These are phyloP conservation scores for Rhizophora apiculata DNA, from an alignment of 345 rosid species.

Conservation along the genomic window DNA sequence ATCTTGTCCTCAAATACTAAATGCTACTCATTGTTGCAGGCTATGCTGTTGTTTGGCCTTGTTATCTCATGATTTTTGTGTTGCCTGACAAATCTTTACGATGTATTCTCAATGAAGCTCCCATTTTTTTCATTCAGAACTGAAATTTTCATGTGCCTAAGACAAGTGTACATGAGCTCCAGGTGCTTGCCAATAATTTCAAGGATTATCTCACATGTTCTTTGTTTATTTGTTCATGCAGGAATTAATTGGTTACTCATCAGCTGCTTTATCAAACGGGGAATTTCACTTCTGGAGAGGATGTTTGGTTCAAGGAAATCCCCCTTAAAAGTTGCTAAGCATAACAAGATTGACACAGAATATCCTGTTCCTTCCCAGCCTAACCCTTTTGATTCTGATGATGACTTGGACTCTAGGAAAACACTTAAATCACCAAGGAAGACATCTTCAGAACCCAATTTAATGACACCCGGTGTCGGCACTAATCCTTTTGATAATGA, in stretches of 20 bases:
- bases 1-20: not conserved
- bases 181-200: not conserved
- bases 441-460: conserved; percentile 57
- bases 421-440: conserved; percentile 49
- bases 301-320: conserved; percentile 76
- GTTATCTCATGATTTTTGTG: not conserved
- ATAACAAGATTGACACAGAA: conserved; percentile 47
- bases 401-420: conserved; percentile 48
- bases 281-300: conserved; percentile 18
- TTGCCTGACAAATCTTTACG: not conserved
- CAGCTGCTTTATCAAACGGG: conserved; percentile 15
- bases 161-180: conserved; percentile 3
- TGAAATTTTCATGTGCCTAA: conserved; percentile 1
- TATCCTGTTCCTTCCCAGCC: conserved; percentile 36
- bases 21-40: too few species aligned
- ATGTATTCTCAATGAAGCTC: not conserved
- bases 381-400: conserved; percentile 86
- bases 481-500: conserved; percentile 58
- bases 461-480: conserved; percentile 29
- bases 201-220: conserved; percentile 14
- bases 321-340: conserved; percentile 52
- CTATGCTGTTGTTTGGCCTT: not conserved
- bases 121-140: not conserved
- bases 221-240: conserved; percentile 23
- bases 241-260: conserved; percentile 25